Evolutionary conservation across 495 filamentous ascomycete species (phyloP).

Genomic region (Recurvomyces mirabilis): DNA sequence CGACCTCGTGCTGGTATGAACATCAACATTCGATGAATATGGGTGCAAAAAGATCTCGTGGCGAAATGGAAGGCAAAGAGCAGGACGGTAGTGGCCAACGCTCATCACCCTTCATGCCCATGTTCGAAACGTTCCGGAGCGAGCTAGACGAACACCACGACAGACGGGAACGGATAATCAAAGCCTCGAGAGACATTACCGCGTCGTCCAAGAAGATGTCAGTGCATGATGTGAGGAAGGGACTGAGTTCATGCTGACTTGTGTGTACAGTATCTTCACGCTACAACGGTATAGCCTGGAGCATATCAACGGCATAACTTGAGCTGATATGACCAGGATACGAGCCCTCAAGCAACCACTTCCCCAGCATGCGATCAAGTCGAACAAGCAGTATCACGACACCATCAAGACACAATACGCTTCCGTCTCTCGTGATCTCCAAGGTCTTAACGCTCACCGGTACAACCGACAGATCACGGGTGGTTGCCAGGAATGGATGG

Average conservation of each 20-base stretch:
- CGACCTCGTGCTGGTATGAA: too few relatives aligned
- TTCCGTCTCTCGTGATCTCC: conserved; percentile 58
- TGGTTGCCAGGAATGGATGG: conserved; percentile 85
- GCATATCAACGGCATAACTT: neutral
- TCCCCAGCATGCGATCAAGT: conserved; percentile 51
- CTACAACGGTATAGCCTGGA: conserved; percentile 59
- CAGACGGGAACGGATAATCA: conserved; percentile 77
- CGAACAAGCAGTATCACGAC: conserved; percentile 49
- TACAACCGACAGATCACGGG: conserved; percentile 65
- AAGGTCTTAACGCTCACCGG: conserved; percentile 57
- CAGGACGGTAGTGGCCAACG: neutral
- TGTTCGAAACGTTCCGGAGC: conserved; percentile 75
- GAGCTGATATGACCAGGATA: conserved; percentile 37
- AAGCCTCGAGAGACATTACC: conserved; percentile 81
- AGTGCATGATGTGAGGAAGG: conserved; percentile 15
- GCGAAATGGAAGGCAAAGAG: conserved; percentile 12
- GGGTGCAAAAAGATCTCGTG: conserved; percentile 7
- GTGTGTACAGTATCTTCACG: conserved; percentile 67
- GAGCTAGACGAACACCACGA: conserved; percentile 94
- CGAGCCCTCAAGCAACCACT: conserved; percentile 52
- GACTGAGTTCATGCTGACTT: conserved; percentile 6
- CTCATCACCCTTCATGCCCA: conserved; percentile 50
- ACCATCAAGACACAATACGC: conserved; percentile 59
- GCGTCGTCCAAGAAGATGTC: conserved; percentile 95
- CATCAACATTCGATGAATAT: too few relatives aligned